These are phyloP conservation scores for Periconia digitata DNA, from an alignment of 2,329 filamentous ascomycete genomes.

Conservation along the genomic window DNA sequence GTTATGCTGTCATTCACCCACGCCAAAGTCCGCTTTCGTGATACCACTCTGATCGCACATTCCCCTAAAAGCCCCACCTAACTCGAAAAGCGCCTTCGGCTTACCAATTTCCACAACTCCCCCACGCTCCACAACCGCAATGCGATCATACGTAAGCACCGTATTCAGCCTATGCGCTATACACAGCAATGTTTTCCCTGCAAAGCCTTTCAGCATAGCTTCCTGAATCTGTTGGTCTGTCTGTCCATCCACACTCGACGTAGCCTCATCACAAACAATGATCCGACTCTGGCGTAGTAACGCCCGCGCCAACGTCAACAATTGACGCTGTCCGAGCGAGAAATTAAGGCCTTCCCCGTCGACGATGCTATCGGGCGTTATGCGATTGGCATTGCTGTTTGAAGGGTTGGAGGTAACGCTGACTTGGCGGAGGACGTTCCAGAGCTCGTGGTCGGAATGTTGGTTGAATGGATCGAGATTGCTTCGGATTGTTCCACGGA, in stretches of 20 bases:
- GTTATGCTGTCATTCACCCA: no score
- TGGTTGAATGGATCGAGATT: conserved; percentile 82
- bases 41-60: conserved; percentile 93
- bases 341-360: conserved; percentile 97
- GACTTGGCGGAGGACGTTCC: conserved; percentile 75
- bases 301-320: conserved; percentile 91
- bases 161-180: conserved; percentile 91
- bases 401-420: conserved; percentile 62
- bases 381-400: conserved; percentile 56
- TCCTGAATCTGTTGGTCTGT: conserved; percentile 94
- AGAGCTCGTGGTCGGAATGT: conserved; percentile 75
- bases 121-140: conserved; percentile 94
- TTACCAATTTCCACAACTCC: conserved; percentile 82
- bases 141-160: conserved; percentile 91
- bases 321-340: conserved; percentile 88
- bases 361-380: conserved; percentile 80
- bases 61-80: conserved; percentile 76
- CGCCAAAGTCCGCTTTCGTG: conserved; percentile 51
- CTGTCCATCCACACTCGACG: conserved; percentile 89
- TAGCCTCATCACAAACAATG: conserved; percentile 97
- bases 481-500: conserved; percentile 75
- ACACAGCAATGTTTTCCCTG: conserved; percentile 82
- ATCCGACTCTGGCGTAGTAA: conserved; percentile 86
- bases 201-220: conserved; percentile 82
- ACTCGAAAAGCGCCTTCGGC: conserved; percentile 72